Evolutionary conservation across 2,329 filamentous ascomycete genomes (phyloP).

Genomic region (Xylariaceae sp.): DNA sequence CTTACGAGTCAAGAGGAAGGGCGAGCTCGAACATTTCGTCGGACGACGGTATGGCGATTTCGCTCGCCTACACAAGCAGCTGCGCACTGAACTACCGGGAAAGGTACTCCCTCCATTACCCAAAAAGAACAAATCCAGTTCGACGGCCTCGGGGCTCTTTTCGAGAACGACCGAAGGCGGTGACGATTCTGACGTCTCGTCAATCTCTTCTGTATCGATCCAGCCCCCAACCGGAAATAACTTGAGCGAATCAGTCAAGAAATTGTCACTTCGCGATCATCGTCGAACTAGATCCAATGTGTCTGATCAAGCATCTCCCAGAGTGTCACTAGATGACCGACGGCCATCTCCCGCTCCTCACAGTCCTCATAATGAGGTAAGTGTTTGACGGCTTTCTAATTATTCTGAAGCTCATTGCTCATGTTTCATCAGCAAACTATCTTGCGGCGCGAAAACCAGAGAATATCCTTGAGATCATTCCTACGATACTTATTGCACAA

Average conservation of each 20-base stretch:
- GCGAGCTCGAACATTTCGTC: constrained; percentile 72
- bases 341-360: constrained; percentile 29
- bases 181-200: constrained; percentile 73
- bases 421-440: too few relatives aligned
- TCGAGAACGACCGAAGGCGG: constrained; percentile 47
- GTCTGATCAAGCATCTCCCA: constrained; percentile 37
- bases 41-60: constrained; percentile 89
- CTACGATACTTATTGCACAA: constrained; percentile 83
- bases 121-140: constrained; percentile 83
- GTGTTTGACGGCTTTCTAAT: too few relatives aligned
- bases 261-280: constrained; percentile 42
- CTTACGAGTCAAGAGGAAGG: constrained; percentile 75
- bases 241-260: constrained; percentile 34
- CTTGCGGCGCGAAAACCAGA: constrained; percentile 82
- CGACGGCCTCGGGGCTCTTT: constrained; percentile 58
- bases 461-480: constrained; percentile 87
- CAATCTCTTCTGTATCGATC: constrained; percentile 77
- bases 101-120: constrained; percentile 84
- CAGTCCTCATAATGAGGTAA: constrained; percentile 30
- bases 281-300: constrained; percentile 35
- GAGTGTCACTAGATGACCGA: constrained; percentile 43
- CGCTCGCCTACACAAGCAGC: constrained; percentile 67
- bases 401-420: too few relatives aligned
- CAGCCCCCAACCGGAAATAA: constrained; percentile 31
- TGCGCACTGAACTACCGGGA: constrained; percentile 83